Conservation (phyloP, 768 basidiomycete genomes). For the Hypholoma sublateritium region DNA sequence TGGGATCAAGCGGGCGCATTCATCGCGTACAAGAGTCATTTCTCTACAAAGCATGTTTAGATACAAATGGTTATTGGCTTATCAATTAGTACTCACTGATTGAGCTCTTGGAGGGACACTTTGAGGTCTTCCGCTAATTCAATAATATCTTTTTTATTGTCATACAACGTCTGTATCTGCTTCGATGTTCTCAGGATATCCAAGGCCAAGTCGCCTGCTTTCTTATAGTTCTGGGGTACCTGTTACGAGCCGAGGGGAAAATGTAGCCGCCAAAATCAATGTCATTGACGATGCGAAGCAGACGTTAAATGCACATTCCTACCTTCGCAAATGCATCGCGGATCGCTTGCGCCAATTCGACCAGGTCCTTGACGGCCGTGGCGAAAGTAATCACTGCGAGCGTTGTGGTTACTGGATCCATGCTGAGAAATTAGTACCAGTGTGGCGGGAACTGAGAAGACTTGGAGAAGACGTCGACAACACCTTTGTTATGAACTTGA, state of each 20-base stretch:
- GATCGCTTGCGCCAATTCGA: neutral
- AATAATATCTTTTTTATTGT: neutral
- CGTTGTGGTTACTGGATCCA: neutral
- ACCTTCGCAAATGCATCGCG: neutral
- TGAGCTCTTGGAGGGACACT: neutral
- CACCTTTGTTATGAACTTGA: too few species aligned
- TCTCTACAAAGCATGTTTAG: neutral
- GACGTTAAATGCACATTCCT: neutral
- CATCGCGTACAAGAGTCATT: neutral
- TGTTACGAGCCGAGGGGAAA: neutral
- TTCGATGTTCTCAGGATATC: neutral
- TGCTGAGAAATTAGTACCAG: too few species aligned
- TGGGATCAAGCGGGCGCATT: neutral
- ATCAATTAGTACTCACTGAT: too few species aligned
- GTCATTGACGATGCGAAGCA: too few species aligned
- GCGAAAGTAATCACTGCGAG: neutral
- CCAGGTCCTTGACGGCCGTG: neutral
- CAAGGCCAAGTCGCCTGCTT: neutral
- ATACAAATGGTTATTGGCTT: too few species aligned
- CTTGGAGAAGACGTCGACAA: too few species aligned
- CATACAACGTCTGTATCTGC: neutral
- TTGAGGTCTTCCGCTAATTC: neutral
- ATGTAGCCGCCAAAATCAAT: too few species aligned
- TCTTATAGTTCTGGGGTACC: neutral
- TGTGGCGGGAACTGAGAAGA: too few species aligned